These are phyloP conservation scores for Talaromyces piceae DNA, from an alignment of 2,329 filamentous ascomycete species.

Conservation along the genomic window DNA sequence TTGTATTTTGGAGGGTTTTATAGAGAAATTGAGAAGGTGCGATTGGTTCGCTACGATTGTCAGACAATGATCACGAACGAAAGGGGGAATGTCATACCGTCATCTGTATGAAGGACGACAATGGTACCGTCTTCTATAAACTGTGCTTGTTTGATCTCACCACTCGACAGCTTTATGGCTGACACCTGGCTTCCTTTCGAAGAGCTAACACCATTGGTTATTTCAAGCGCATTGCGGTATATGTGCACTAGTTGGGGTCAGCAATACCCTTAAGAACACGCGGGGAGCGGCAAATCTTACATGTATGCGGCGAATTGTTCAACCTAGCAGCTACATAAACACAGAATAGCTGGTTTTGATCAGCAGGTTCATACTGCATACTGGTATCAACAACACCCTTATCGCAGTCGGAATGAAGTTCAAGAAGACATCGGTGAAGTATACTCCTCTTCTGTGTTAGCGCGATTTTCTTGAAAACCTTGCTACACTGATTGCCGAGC, in stretches of 20 bases:
- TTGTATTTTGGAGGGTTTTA: constrained; percentile 14
- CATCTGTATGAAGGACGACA: constrained; percentile 49
- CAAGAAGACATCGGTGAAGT: constrained; percentile 52
- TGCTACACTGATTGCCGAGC: constrained; percentile 51
- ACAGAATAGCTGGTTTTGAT: constrained; percentile 19
- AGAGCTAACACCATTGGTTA: constrained; percentile 54
- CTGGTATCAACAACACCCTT: constrained; percentile 46
- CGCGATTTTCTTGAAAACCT: constrained; percentile 60
- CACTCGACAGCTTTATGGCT: constrained; percentile 25
- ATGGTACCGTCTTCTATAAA: constrained; percentile 59
- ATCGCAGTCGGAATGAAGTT: constrained; percentile 37
- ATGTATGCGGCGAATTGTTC: constrained; percentile 24
- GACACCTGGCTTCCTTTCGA: constrained; percentile 26
- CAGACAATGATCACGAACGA: background rate
- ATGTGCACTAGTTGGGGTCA: constrained; percentile 47
- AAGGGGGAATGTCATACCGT: constrained; percentile 16
- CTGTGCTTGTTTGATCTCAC: constrained; percentile 51
- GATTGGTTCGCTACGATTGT: constrained; percentile 17
- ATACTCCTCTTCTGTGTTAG: constrained; percentile 63
- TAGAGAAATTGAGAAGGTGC: constrained; percentile 29
- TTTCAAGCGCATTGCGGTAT: constrained; percentile 46
- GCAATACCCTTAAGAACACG: background rate
- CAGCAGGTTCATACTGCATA: constrained; percentile 46
- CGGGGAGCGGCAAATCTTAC: constrained; percentile 17
- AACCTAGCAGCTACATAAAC: constrained; percentile 29